phyloP scores from a whole-genome alignment of 2,329 filamentous ascomycete genomes.

The Juglanconis juglandina region DNA sequence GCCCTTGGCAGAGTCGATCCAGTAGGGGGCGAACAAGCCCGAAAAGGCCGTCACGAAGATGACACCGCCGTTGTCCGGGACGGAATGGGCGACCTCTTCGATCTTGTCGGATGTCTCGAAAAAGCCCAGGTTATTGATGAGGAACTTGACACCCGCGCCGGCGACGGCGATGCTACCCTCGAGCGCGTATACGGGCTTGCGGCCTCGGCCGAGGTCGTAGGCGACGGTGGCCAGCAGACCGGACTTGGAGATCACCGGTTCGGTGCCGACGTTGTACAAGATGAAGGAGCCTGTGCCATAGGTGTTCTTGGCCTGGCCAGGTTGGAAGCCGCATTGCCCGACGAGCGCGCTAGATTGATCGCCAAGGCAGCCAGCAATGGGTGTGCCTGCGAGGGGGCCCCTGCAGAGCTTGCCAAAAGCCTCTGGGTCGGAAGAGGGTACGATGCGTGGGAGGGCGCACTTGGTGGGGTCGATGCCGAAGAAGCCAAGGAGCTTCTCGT shows the following conservation, averaged over 20 bases:
- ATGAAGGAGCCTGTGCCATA: slow-evolving; percentile 89
- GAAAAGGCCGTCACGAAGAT: slow-evolving; percentile 88
- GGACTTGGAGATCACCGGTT: slow-evolving; percentile 80
- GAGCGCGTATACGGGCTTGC: slow-evolving; percentile 69
- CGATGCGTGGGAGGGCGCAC: slow-evolving; percentile 75
- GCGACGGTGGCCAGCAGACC: slow-evolving; percentile 84
- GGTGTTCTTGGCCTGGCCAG: slow-evolving; percentile 84
- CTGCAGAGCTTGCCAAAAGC: slow-evolving; percentile 66
- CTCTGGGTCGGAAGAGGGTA: slow-evolving; percentile 71
- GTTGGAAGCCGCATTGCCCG: slow-evolving; percentile 78
- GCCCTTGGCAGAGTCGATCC: slow-evolving; percentile 89
- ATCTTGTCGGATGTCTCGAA: slow-evolving; percentile 49
- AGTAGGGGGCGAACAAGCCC: slow-evolving; percentile 88
- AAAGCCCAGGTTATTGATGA: slow-evolving; percentile 62
- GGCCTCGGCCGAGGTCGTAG: slow-evolving; percentile 68
- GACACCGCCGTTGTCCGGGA: slow-evolving; percentile 74
- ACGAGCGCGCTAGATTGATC: slow-evolving; percentile 85
- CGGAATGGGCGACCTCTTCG: slow-evolving; percentile 48
- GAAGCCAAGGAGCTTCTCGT: slow-evolving; percentile 71
- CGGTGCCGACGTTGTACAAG: slow-evolving; percentile 80
- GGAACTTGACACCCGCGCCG: slow-evolving; percentile 75
- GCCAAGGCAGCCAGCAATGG: slow-evolving; percentile 79
- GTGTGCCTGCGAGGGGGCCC: slow-evolving; percentile 65
- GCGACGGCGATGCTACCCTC: slow-evolving; percentile 83
- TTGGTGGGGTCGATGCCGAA: slow-evolving; percentile 70